Evolutionary conservation across 2,329 filamentous ascomycete species (phyloP).

Genomic region (Penicillium sp.): DNA sequence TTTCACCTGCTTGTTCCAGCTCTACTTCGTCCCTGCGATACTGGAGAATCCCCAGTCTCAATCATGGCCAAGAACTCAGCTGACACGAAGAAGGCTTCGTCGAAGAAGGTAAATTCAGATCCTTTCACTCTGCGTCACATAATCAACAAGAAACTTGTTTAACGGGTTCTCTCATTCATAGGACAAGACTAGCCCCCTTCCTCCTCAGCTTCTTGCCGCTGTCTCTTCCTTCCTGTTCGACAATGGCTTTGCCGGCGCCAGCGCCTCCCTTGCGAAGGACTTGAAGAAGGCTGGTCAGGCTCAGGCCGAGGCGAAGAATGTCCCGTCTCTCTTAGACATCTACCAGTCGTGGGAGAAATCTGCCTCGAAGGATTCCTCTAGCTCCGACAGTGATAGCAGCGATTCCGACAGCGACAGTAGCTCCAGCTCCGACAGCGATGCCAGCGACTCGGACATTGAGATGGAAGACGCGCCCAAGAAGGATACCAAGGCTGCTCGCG

Average conservation of each 20-base stretch:
- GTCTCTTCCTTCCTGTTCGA: constrained; percentile 66
- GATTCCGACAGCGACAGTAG: constrained; percentile 13
- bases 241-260: constrained; percentile 62
- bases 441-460: constrained; percentile 42
- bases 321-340: constrained; percentile 37
- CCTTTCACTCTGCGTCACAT: neutral
- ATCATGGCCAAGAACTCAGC: constrained; percentile 31
- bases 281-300: constrained; percentile 36
- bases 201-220: constrained; percentile 63
- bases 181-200: constrained; percentile 22
- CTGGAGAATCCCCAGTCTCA: neutral
- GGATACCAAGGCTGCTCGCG: constrained; percentile 30
- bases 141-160: neutral
- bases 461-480: constrained; percentile 41
- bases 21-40: neutral
- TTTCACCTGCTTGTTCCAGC: constrained; percentile 1
- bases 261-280: constrained; percentile 63
- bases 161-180: constrained; percentile 7
- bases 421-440: constrained; percentile 33
- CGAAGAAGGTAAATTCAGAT: constrained; percentile 22
- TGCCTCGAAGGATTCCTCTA: constrained; percentile 18
- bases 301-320: constrained; percentile 25
- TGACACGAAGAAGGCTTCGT: constrained; percentile 22
- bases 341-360: constrained; percentile 20
- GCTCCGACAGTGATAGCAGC: constrained; percentile 32